Conservation (phyloP, 495 filamentous ascomycete species). For the Astrothelium subdiscretum region DNA sequence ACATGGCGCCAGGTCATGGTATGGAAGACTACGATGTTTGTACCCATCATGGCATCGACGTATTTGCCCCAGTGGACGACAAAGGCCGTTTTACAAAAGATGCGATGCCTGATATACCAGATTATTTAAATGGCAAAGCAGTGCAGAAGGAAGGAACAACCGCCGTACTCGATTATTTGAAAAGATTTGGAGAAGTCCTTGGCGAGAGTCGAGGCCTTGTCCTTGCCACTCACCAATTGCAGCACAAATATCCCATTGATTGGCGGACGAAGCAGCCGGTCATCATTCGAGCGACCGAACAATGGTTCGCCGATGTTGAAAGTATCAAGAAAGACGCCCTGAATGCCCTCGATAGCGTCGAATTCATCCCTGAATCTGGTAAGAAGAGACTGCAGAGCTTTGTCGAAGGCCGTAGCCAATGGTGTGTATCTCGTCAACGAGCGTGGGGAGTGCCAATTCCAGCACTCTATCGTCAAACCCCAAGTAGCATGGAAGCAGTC, state of each 20-base stretch:
- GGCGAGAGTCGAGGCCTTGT: slow-evolving; percentile 30
- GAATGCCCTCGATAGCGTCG: slow-evolving; percentile 53
- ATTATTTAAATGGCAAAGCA: slow-evolving; percentile 45
- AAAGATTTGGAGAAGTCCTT: slow-evolving; percentile 21
- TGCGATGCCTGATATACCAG: slow-evolving; percentile 56
- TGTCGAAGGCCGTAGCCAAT: slow-evolving; percentile 76
- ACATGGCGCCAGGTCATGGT: slow-evolving; percentile 88
- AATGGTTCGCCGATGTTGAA: slow-evolving; percentile 94
- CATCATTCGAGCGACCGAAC: slow-evolving; percentile 81
- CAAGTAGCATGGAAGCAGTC: slow-evolving; percentile 43
- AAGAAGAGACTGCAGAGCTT: slow-evolving; percentile 68
- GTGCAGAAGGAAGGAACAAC: slow-evolving; percentile 55
- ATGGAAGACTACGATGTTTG: slow-evolving; percentile 94
- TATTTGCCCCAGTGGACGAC: slow-evolving; percentile 71
- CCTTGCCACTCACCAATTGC: slow-evolving; percentile 53
- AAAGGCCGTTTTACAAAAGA: slow-evolving; percentile 65
- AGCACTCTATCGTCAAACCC: slow-evolving; percentile 63
- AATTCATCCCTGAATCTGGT: slow-evolving; percentile 65
- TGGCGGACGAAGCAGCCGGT: slow-evolving; percentile 91
- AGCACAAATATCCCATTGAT: slow-evolving; percentile 94
- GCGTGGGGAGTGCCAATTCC: slow-evolving; percentile 96
- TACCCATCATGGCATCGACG: slow-evolving; percentile 46
- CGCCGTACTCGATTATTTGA: slow-evolving; percentile 55
- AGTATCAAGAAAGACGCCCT: slow-evolving; percentile 64
- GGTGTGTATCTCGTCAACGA: slow-evolving; percentile 97